Evolutionary conservation across 805 yeast species (phyloP).

Genomic region (Cyberlindnera maritima): DNA sequence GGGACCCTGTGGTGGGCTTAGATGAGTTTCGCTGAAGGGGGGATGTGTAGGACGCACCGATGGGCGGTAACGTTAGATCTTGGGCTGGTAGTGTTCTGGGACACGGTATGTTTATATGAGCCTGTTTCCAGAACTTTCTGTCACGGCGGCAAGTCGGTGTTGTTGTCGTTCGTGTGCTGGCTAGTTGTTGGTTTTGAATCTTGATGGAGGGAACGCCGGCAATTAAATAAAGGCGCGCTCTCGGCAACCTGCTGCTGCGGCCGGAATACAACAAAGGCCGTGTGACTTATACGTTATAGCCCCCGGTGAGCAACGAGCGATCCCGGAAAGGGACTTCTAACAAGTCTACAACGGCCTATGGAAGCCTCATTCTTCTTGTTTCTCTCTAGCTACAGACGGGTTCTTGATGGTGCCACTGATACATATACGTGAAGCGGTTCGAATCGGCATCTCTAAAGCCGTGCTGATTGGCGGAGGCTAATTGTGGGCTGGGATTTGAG

Average conservation of each 20-base stretch:
- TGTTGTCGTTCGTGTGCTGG: neutral
- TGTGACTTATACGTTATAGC: neutral
- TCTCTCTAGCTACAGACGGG: no score
- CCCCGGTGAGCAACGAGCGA: no score
- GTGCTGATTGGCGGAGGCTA: no score
- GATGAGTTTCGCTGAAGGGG: neutral
- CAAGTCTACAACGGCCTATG: no score
- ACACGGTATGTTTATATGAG: neutral
- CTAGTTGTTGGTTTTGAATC: neutral
- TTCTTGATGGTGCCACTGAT: no score
- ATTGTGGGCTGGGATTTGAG: no score
- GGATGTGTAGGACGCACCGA: neutral
- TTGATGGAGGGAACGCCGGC: neutral
- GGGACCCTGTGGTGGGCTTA: no score
- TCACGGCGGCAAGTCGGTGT: neutral
- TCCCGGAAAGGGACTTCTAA: no score
- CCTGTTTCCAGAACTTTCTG: neutral
- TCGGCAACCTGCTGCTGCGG: conserved; percentile 1
- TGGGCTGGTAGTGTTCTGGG: neutral
- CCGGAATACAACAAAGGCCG: conserved; percentile 1
- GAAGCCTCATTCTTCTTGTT: no score
- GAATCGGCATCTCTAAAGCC: no score
- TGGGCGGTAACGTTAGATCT: neutral
- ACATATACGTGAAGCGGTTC: no score
- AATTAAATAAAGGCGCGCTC: neutral